Evolutionary conservation across 345 rosid species (phyloP).

Genomic region (Linum usitatissimum): DNA sequence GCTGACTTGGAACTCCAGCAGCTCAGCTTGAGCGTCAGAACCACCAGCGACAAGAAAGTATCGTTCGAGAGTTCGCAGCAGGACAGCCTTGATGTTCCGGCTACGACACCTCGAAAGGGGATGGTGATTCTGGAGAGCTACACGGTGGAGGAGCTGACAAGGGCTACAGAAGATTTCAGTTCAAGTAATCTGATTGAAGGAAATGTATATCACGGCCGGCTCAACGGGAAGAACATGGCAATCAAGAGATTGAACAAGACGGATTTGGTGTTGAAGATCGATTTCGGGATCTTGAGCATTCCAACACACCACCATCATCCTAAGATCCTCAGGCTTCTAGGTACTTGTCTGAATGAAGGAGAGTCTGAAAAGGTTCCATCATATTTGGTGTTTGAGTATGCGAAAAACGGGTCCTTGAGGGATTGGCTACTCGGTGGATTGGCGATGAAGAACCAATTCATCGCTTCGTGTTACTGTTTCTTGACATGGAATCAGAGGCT

Average conservation of each 20-base stretch:
- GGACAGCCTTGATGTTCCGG: constrained; percentile 7
- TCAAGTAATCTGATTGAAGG: constrained; percentile 67
- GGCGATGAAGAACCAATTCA: constrained; percentile 87
- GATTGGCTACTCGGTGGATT: constrained; percentile 91
- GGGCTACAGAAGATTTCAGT: constrained; percentile 74
- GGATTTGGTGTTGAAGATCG: constrained; percentile 34
- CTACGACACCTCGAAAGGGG: constrained; percentile 31
- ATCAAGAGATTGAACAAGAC: constrained; percentile 30
- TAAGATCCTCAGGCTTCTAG: constrained; percentile 63
- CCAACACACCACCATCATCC: constrained; percentile 51
- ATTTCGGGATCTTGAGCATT: constrained; percentile 38
- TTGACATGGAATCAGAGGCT: constrained; percentile 86
- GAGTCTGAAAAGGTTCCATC: constrained; percentile 14
- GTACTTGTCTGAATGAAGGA: constrained; percentile 43
- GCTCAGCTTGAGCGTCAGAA: constrained; percentile 64
- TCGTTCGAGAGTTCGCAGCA: constrained; percentile 67
- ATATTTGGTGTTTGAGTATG: constrained; percentile 65
- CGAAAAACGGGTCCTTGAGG: constrained; percentile 71
- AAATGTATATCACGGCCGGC: constrained; percentile 60
- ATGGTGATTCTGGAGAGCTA: constrained; percentile 38
- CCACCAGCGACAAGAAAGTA: constrained; percentile 73
- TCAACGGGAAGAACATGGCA: constrained; percentile 72
- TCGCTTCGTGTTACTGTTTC: constrained; percentile 81
- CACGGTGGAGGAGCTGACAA: constrained; percentile 49
- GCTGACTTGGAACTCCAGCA: constrained; percentile 57